Base-by-base conservation (phyloP, 768 basidiomycete species). In the Royoungia palumana region DNA sequence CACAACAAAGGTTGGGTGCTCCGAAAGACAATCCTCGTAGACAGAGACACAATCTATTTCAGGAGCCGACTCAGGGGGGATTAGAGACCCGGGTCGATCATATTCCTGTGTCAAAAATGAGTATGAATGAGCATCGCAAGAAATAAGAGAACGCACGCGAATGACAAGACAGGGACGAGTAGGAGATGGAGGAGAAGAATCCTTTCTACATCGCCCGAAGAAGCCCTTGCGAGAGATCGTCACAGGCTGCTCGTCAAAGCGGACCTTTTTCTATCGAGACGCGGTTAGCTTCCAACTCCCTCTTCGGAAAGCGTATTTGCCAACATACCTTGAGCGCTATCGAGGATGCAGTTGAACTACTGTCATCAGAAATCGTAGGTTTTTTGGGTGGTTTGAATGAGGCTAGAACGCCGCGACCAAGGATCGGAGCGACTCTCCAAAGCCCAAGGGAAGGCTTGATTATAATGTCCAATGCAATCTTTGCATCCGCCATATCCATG, bases 1-100 rank as follows among this genome's bases (percentile, higher is more conserved):
- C 9, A 37, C 37, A 5, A 54, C 32, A 44, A 61, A 55, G 2
- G 47, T 51, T 3, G 56, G 50, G 51, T 61, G 37, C 16, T 58
- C 51, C 7, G 58, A 57, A 11, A 61, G 47, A 47, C 62, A 67
- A 12, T 67, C 65, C 43, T 68, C 65, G 30, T 67, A 67, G 14
- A 65, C 37, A 11, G 67, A 67, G 8, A 9, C 27, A 13, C 41
- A 37, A 35, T 67, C 65, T 35, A 41, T 21, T 39, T 55, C 52
- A 16, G 22, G 35, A 17, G 22, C 13, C 5, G 51, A 38, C 14
- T 56, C 35, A 10, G 40, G 16, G 12, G 22, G 11, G 6, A 44
- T 27, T 24, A 16, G 22, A 25, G 16, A 36, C 5, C 42, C 28
- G 19, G 13, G 32, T 32, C 54, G 43, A 27, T 44, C 50, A 19